Evolutionary conservation across 495 filamentous ascomycete genomes (phyloP), one percentile per base, ranked within the genome.

Genomic region (Cudoniella acicularis): DNA sequence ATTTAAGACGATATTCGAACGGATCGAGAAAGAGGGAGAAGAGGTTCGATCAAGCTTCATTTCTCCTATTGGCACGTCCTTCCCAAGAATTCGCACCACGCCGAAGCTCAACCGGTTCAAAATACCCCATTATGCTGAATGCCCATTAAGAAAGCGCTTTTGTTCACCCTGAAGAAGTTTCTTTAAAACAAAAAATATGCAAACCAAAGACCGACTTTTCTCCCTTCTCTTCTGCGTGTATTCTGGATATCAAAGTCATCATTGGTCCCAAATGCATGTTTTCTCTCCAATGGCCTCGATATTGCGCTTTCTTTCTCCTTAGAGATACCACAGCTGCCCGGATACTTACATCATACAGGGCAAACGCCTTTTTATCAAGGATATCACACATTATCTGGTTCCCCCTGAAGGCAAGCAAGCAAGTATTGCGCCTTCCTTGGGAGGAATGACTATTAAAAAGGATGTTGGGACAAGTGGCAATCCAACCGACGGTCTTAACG

Each of bases 361-460:
- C 63, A 96, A 96, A 75, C 87, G 94, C 56, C 72, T 96, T 64
- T 96, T 98, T 78, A 94, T 98, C 82, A 98, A 98, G 71, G 94
- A 98, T 71, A 98, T 98, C 67, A 82, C 87, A 40, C 85, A 97
- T 70, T 96, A 97, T 70, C 75, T 96, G 45, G 73, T 88, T 55
- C 91, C 93, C 3, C 92, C 91, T 2, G 69, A 85, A 60, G 74
- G 76, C n/a, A 77, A 85, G 54, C 76, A 80, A 17, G 82, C 88
- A 42, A 78, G 72, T 36, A 85, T 93, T 56, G 90, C 90, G 18
- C 90, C 90, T 1, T 93, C 90, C 26, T 77, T 97, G 25, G 68
- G 77, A 30, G 67, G 59, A 27, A 54, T 55, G 47, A 51, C 26
- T 8, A 23, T 59, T 42, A 83, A 84, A 62, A 83, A 83, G 49